Evolutionary conservation across 805 yeast genomes (phyloP).

Genomic region (Blastobotrys attinorum): DNA sequence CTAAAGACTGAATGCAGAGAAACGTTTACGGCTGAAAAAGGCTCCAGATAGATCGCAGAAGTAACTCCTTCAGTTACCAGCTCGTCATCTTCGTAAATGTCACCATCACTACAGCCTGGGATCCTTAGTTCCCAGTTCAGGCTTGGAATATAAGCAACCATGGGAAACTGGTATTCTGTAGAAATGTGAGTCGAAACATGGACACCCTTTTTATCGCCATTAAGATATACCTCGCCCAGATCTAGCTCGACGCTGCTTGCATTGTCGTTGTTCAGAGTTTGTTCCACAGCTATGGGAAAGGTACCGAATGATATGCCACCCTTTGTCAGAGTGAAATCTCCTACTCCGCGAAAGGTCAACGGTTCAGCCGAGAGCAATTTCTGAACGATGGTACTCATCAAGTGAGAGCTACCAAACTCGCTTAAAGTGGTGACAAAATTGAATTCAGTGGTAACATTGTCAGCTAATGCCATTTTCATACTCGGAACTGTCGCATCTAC

Average conservation of each 20-base stretch:
- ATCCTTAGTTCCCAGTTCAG: constrained; percentile 24
- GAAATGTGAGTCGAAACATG: constrained; percentile 7
- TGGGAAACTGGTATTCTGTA: constrained; percentile 7
- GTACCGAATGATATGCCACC: constrained; percentile 12
- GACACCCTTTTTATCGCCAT: constrained; percentile 1
- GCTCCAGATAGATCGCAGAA: constrained; percentile 8
- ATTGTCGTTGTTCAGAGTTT: constrained; percentile 8
- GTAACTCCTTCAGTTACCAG: constrained; percentile 16
- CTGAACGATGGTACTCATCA: constrained; percentile 13
- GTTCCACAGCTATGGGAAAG: constrained; percentile 10
- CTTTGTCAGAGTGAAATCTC: constrained; percentile 10
- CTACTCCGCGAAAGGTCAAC: constrained; percentile 10
- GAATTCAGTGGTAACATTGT: constrained; percentile 7
- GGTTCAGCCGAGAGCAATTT: constrained; percentile 8
- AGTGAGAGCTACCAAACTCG: constrained; percentile 16
- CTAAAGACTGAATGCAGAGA: constrained; percentile 14
- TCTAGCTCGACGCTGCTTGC: constrained; percentile 2
- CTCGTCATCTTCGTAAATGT: not conserved
- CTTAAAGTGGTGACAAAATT: constrained; percentile 10
- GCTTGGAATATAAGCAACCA: constrained; percentile 21
- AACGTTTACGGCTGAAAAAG: constrained; percentile 10
- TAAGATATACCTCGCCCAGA: constrained; percentile 5
- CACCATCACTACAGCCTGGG: constrained; percentile 22
- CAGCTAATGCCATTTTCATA: constrained; percentile 9
- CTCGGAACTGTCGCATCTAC: constrained; percentile 15